phyloP scores from a whole-genome alignment of 1,284 basidiomycete genomes.

The Coniferiporia weirii region DNA sequence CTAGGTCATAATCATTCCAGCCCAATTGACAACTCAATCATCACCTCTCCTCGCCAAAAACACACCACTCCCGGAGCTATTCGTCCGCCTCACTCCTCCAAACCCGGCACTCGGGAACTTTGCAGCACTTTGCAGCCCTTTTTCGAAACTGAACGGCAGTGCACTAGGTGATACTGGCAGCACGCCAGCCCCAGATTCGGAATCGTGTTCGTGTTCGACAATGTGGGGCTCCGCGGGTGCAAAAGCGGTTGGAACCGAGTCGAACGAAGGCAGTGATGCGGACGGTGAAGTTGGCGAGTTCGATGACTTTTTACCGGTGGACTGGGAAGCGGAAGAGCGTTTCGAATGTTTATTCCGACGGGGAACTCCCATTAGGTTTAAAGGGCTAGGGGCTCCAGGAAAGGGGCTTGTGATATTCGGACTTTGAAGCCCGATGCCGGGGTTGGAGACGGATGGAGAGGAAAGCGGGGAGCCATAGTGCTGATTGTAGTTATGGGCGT shows the following conservation, averaged over 20 bases:
- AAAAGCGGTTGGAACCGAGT: not conserved
- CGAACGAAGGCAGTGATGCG: slow-evolving; percentile 21
- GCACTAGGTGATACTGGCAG: not conserved
- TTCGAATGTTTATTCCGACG: slow-evolving; percentile 23
- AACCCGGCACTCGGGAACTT: slow-evolving; percentile 18
- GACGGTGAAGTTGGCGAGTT: slow-evolving; percentile 30
- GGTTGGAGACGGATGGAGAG: not conserved
- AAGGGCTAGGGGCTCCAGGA: slow-evolving; percentile 9
- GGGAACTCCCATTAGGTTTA: slow-evolving; percentile 14
- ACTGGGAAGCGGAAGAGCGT: slow-evolving; percentile 24
- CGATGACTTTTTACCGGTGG: slow-evolving; percentile 26
- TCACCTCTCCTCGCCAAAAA: slow-evolving; percentile 19
- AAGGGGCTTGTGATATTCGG: slow-evolving; percentile 14
- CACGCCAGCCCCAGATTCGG: not conserved
- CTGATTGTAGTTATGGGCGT: slow-evolving; percentile 19
- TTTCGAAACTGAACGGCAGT: not conserved
- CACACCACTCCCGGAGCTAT: slow-evolving; percentile 16
- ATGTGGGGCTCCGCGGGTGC: slow-evolving; percentile 6
- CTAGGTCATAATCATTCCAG: no score
- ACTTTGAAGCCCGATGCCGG: slow-evolving; percentile 13
- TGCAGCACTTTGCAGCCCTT: not conserved
- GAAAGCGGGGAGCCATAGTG: not conserved
- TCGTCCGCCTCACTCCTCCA: slow-evolving; percentile 17
- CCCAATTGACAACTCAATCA: slow-evolving; percentile 4
- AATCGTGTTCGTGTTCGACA: slow-evolving; percentile 10